Conservation (phyloP, 1,284 basidiomycete genomes). For the Melampsora americana region DNA sequence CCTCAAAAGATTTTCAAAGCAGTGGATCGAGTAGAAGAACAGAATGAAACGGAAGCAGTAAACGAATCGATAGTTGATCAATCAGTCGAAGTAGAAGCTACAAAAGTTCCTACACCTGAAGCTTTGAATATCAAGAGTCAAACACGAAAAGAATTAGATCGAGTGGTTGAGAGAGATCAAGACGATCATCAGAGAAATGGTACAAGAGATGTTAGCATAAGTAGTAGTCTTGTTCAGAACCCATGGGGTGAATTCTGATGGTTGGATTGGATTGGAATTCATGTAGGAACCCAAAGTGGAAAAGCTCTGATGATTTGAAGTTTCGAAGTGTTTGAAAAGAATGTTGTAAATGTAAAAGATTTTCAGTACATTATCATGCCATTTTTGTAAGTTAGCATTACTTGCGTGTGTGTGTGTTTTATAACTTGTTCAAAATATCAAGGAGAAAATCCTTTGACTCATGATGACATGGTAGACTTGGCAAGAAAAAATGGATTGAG, state of each 20-base stretch:
- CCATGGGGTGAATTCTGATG: conserved; percentile 7
- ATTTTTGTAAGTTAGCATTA: no score
- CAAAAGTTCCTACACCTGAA: background rate
- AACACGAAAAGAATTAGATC: background rate
- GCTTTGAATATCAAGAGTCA: background rate
- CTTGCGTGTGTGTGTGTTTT: no score
- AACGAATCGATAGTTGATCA: conserved; percentile 3
- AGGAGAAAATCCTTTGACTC: no score
- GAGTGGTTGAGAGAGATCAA: background rate
- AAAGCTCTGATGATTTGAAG: no score
- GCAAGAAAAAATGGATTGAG: no score
- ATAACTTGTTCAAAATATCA: no score
- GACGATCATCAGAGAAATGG: background rate
- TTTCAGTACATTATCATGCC: no score
- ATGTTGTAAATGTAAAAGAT: no score
- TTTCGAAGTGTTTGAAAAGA: no score
- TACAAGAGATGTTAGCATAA: background rate
- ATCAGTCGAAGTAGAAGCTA: conserved; percentile 9
- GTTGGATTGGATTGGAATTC: no score
- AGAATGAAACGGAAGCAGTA: background rate
- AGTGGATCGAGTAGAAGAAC: background rate
- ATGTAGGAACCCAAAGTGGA: no score
- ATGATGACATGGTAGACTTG: no score
- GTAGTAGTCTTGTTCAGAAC: conserved; percentile 8
- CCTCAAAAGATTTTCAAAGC: conserved; percentile 36